Conservation (phyloP, 805 yeast genomes). For the Metschnikowia hibisci region DNA sequence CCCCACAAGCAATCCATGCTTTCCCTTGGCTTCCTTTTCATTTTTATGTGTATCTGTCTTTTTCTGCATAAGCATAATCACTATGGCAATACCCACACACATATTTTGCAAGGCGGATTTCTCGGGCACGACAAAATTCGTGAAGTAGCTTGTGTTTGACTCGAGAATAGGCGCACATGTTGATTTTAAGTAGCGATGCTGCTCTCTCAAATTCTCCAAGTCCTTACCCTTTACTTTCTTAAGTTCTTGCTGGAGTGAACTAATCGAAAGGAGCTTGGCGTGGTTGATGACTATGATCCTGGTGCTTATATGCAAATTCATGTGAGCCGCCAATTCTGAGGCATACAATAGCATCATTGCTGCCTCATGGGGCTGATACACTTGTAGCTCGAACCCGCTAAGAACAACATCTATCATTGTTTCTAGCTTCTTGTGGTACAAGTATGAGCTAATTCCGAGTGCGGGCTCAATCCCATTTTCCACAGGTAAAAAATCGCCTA, state of each 20-base stretch:
- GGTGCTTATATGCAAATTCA: slow-evolving; percentile 44
- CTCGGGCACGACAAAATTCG: slow-evolving; percentile 20
- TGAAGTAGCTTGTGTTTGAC: slow-evolving; percentile 21
- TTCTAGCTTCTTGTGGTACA: slow-evolving; percentile 60
- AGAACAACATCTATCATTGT: slow-evolving; percentile 71
- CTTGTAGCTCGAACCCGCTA: slow-evolving; percentile 70
- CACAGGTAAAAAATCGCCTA: slow-evolving; percentile 32
- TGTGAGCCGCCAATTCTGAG: slow-evolving; percentile 41
- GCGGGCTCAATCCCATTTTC: slow-evolving; percentile 36
- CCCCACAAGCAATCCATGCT: not conserved
- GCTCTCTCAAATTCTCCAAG: slow-evolving; percentile 35
- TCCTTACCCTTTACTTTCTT: slow-evolving; percentile 38
- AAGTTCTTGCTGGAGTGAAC: slow-evolving; percentile 23
- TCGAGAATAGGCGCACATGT: slow-evolving; percentile 35
- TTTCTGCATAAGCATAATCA: slow-evolving; percentile 1
- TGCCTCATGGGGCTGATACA: slow-evolving; percentile 69
- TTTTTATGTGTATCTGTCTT: slow-evolving; percentile 3
- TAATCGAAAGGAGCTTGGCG: slow-evolving; percentile 11
- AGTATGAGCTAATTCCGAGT: slow-evolving; percentile 68
- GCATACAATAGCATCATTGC: slow-evolving; percentile 67
- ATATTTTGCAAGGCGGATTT: slow-evolving; percentile 23
- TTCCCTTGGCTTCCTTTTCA: not conserved
- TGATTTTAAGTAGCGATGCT: slow-evolving; percentile 28
- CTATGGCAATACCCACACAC: slow-evolving; percentile 10
- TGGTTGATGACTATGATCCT: slow-evolving; percentile 31